These are phyloP conservation scores for Oryza nivara DNA, from an alignment of 176 grass and related monocot species.

Conservation along the genomic window DNA sequence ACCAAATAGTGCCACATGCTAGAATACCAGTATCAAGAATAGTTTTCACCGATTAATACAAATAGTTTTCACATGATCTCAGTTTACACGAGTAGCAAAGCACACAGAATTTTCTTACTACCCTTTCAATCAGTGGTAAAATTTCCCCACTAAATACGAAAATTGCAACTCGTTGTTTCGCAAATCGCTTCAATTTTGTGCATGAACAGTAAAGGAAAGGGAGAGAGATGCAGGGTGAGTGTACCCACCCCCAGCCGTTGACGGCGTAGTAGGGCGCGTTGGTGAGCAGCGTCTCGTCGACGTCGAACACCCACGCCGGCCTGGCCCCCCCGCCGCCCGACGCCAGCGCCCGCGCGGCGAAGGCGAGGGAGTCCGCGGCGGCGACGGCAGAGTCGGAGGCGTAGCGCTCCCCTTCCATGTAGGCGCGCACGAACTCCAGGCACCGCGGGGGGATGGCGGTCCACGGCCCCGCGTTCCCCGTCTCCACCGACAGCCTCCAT, in stretches of 20 bases:
- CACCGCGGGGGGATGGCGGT: constrained; percentile 51
- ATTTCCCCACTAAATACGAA: background rate
- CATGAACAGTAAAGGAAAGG: background rate
- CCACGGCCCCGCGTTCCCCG: constrained; percentile 74
- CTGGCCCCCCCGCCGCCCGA: constrained; percentile 31
- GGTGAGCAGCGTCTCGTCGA: constrained; percentile 88
- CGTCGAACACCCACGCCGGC: constrained; percentile 81
- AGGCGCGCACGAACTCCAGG: constrained; percentile 38
- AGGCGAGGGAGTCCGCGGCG: constrained; percentile 56
- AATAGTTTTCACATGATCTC: too few relatives aligned
- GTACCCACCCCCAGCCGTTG: constrained; percentile 87
- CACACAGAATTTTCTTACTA: too few relatives aligned
- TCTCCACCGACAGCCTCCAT: constrained; percentile 92
- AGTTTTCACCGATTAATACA: background rate
- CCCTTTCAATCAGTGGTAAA: background rate
- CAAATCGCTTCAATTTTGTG: background rate
- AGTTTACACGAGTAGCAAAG: background rate
- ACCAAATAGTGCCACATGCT: background rate
- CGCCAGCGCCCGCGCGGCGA: constrained; percentile 52
- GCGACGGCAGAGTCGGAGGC: constrained; percentile 65
- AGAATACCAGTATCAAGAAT: background rate
- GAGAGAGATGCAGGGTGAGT: background rate
- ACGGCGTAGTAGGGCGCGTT: constrained; percentile 72
- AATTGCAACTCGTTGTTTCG: background rate
- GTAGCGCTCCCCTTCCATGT: constrained; percentile 79